These are phyloP conservation scores for Haematococcus sp. DNA, from an alignment of 139 green algal genomes.

Conservation along the genomic window DNA sequence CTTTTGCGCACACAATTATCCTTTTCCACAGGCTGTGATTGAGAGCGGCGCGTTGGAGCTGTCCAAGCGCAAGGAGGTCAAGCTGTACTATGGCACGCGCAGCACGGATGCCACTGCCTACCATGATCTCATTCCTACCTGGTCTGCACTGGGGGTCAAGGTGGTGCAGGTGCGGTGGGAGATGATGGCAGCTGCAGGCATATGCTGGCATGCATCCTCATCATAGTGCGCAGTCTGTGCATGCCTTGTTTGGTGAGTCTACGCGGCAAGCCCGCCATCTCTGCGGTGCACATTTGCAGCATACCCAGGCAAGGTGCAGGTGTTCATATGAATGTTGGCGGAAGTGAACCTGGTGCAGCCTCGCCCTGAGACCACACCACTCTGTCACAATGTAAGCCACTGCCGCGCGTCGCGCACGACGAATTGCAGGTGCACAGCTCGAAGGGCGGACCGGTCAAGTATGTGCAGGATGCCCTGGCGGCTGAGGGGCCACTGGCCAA, in stretches of 20 bases:
- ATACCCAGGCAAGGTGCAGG: not conserved
- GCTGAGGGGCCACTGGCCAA: not conserved
- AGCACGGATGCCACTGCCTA: slow-evolving; percentile 20
- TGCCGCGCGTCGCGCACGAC: too few relatives aligned
- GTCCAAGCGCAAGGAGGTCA: slow-evolving; percentile 44
- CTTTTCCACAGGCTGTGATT: slow-evolving; percentile 57
- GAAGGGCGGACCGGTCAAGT: too few relatives aligned
- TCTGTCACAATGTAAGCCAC: too few relatives aligned
- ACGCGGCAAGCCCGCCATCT: slow-evolving; percentile 64
- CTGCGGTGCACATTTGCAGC: slow-evolving; percentile 19
- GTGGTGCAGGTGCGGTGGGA: slow-evolving; percentile 51
- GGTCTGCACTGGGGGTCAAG: slow-evolving; percentile 66
- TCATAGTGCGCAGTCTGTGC: not conserved
- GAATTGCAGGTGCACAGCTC: too few relatives aligned
- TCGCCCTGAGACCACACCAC: too few relatives aligned
- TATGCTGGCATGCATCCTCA: slow-evolving; percentile 18
- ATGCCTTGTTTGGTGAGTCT: not conserved
- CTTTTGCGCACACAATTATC: too few relatives aligned
- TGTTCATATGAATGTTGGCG: too few relatives aligned
- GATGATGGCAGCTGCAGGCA: slow-evolving; percentile 51
- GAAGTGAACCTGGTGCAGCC: too few relatives aligned
- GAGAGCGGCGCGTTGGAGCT: slow-evolving; percentile 45
- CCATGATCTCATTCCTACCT: slow-evolving; percentile 49
- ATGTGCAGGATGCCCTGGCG: slow-evolving; percentile 4
- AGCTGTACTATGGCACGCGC: slow-evolving; percentile 78